Evolutionary conservation across 257 asterid species (phyloP).

Genomic region (Anisodus acutangulus): DNA sequence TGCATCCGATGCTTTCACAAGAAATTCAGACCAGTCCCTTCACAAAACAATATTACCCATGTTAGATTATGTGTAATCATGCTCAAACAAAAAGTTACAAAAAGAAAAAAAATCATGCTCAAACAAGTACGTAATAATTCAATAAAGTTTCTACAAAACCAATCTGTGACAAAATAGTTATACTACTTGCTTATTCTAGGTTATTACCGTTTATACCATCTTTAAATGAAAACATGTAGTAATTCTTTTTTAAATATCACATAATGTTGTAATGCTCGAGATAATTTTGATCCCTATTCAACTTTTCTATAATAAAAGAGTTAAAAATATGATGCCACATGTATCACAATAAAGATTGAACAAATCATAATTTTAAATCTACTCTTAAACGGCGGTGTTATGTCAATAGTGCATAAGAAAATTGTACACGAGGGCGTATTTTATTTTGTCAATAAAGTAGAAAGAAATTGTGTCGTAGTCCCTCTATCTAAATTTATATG

Average conservation of each 20-base stretch:
- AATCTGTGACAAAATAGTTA: neutral
- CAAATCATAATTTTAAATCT: neutral
- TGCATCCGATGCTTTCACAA: constrained; percentile 63
- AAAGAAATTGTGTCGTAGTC: neutral
- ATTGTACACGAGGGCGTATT: neutral
- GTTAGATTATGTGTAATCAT: neutral
- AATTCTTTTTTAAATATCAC: neutral
- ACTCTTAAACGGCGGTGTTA: neutral
- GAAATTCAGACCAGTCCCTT: constrained; percentile 84
- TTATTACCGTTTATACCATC: neutral
- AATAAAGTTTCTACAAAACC: neutral
- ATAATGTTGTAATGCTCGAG: no score
- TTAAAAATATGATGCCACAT: neutral
- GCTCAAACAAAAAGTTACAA: neutral
- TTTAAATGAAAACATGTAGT: neutral
- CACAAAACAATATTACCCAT: neutral
- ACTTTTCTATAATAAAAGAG: neutral
- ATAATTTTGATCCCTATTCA: neutral
- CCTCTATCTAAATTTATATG: neutral
- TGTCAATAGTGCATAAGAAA: neutral
- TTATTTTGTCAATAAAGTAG: neutral
- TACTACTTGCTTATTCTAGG: neutral
- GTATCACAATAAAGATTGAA: neutral
- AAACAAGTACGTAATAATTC: neutral
- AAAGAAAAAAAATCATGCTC: neutral